phyloP scores from a whole-genome alignment of 257 asterid species.

The Solanum chaucha region DNA sequence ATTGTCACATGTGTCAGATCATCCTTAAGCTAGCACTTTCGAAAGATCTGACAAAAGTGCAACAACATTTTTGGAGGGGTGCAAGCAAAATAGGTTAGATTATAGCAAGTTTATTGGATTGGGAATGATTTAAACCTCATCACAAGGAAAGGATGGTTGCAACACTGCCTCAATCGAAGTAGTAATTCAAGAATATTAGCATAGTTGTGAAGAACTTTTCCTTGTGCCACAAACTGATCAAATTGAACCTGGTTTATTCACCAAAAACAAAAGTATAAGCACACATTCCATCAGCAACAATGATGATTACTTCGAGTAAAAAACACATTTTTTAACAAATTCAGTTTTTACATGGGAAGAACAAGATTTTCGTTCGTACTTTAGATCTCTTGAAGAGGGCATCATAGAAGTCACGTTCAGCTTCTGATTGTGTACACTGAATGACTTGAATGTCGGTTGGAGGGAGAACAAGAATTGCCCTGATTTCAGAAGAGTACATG shows the following conservation, averaged over 20 bases:
- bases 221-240: constrained; percentile 80
- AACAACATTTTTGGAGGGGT: neutral
- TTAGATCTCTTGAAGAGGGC: constrained; percentile 83
- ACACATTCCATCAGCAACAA: neutral
- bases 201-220: constrained; percentile 77
- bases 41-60: neutral
- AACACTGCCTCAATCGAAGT: constrained; percentile 81
- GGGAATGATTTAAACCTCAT: constrained; percentile 41
- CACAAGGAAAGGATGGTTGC: constrained; percentile 87
- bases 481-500: constrained; percentile 8
- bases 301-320: neutral
- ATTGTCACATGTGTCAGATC: neutral
- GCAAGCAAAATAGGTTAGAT: neutral
- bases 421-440: constrained; percentile 62
- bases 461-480: constrained; percentile 82
- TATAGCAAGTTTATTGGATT: neutral
- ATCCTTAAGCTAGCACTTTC: neutral
- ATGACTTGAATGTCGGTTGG: constrained; percentile 66
- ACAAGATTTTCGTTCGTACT: constrained; percentile 19
- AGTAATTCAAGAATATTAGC: constrained; percentile 79
- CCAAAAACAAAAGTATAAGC: neutral
- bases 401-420: constrained; percentile 61
- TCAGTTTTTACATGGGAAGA: neutral
- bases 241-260: constrained; percentile 52
- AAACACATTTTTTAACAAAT: neutral